phyloP scores from a whole-genome alignment of 2,329 filamentous ascomycete genomes.

The Calonectria hawksworthii region DNA sequence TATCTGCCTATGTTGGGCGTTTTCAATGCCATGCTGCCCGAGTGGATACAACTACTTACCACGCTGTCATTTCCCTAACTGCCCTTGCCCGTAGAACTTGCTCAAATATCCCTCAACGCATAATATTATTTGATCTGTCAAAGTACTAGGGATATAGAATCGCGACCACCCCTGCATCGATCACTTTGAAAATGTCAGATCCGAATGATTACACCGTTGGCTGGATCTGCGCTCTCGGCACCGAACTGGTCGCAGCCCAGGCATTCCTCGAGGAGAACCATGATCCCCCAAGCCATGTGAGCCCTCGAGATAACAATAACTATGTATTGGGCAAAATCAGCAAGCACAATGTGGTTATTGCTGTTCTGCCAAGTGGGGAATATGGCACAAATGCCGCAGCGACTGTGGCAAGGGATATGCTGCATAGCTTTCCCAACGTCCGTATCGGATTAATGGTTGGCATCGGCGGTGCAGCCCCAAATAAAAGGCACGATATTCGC shows the following conservation, averaged over 20 bases:
- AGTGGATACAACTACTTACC: background rate
- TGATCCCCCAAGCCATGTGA: background rate
- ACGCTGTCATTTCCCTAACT: background rate
- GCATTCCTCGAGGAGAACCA: background rate
- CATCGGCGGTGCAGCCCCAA: constrained; percentile 12
- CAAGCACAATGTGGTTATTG: constrained; percentile 37
- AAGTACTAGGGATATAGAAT: background rate
- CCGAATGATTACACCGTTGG: background rate
- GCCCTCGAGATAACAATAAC: constrained; percentile 24
- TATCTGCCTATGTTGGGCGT: background rate
- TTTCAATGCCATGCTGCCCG: background rate
- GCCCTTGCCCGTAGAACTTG: background rate
- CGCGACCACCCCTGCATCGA: background rate
- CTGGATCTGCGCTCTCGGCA: constrained; percentile 11
- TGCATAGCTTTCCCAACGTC: constrained; percentile 20
- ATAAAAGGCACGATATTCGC: background rate
- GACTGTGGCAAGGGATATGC: constrained; percentile 46
- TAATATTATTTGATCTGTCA: background rate
- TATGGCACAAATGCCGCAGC: constrained; percentile 35
- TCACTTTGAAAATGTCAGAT: background rate
- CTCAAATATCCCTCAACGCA: background rate
- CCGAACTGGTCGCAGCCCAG: background rate
- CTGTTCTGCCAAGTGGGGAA: constrained; percentile 27
- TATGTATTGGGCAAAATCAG: constrained; percentile 36
- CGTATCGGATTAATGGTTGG: constrained; percentile 21